Conservation (phyloP, 2,329 filamentous ascomycete species). For the Pezicula rhizophila region DNA sequence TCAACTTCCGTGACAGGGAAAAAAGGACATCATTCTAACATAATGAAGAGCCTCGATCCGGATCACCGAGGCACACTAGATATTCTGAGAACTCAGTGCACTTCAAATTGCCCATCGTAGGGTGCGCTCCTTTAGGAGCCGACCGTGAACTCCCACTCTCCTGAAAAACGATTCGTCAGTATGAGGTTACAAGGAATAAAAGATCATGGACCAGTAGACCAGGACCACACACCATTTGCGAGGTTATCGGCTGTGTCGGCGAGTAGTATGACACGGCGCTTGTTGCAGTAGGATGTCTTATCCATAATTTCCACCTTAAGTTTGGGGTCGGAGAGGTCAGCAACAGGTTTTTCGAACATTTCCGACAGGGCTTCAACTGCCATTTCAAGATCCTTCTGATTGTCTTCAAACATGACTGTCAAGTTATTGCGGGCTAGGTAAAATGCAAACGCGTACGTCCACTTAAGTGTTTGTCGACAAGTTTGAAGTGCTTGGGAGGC, state of each 20-base stretch:
- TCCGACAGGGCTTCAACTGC: constrained; percentile 95
- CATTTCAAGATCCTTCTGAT: constrained; percentile 96
- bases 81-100: neutral
- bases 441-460: constrained; percentile 98
- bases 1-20: neutral
- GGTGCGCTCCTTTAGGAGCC: constrained; percentile 1
- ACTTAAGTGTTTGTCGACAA: constrained; percentile 97
- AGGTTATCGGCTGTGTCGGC: constrained; percentile 91
- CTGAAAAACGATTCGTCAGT: constrained; percentile 5
- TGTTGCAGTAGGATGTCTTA: constrained; percentile 95
- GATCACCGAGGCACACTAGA: neutral
- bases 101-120: neutral
- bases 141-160: constrained; percentile 16
- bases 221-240: constrained; percentile 63
- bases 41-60: no score
- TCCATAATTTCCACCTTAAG: constrained; percentile 98
- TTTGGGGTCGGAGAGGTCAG: constrained; percentile 77
- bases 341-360: constrained; percentile 97
- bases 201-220: constrained; percentile 4
- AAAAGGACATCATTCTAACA: constrained; percentile 1
- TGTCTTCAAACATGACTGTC: constrained; percentile 97
- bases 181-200: neutral
- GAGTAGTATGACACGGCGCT: constrained; percentile 80
- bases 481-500: constrained; percentile 91
- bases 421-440: constrained; percentile 94